Conservation (phyloP, 2,329 filamentous ascomycete genomes). For the Hypoxylon sp. region DNA sequence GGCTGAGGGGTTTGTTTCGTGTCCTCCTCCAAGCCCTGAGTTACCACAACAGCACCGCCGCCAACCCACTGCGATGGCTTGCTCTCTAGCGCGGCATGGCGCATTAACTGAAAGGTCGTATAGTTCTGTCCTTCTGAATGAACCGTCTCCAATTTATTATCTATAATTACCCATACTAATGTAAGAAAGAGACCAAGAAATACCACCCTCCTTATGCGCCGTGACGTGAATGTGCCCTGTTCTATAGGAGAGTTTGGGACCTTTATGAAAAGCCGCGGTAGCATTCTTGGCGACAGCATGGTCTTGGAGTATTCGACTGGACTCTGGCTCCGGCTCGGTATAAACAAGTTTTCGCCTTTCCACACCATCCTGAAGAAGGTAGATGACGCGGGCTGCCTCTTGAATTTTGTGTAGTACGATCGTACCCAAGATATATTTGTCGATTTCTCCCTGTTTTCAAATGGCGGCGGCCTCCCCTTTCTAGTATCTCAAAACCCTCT, state of each 20-base stretch:
- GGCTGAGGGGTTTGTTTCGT: constrained; percentile 7
- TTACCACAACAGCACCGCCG: constrained; percentile 40
- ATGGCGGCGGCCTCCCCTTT: constrained; percentile 20
- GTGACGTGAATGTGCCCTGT: constrained; percentile 43
- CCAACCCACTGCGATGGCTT: constrained; percentile 45
- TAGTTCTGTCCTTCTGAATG: constrained; percentile 37
- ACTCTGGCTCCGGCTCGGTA: constrained; percentile 35
- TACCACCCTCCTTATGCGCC: constrained; percentile 45
- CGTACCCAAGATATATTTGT: not conserved
- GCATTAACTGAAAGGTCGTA: constrained; percentile 43
- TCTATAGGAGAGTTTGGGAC: constrained; percentile 46
- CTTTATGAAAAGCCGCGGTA: constrained; percentile 44
- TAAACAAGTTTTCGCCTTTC: constrained; percentile 32
- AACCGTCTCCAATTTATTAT: constrained; percentile 32
- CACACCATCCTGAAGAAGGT: constrained; percentile 36
- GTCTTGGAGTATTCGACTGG: constrained; percentile 35
- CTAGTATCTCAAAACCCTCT: constrained; percentile 9
- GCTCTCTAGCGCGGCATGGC: constrained; percentile 34
- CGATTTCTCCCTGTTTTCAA: constrained; percentile 6
- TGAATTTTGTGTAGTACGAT: constrained; percentile 10
- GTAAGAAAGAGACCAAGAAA: constrained; percentile 35
- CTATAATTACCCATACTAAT: constrained; percentile 40
- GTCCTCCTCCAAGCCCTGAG: constrained; percentile 24
- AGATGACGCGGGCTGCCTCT: not conserved
- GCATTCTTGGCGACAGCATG: constrained; percentile 43